These are phyloP conservation scores for Gossypium laxum DNA, from an alignment of 441 rosid genomes.

Conservation along the genomic window DNA sequence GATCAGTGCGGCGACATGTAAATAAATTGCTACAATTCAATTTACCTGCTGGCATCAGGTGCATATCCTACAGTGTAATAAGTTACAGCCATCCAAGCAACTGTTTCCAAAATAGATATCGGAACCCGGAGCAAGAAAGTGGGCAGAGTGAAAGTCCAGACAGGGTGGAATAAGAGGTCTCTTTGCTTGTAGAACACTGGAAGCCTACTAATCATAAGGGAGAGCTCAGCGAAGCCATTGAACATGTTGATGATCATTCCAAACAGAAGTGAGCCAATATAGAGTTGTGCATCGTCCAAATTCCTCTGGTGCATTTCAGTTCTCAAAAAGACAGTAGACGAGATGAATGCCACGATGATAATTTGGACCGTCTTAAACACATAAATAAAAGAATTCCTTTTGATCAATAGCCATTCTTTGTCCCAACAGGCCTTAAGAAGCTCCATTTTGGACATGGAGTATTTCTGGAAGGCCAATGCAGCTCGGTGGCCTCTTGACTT, in stretches of 20 bases:
- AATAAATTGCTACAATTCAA: not conserved
- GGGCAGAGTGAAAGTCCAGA: constrained; percentile 73
- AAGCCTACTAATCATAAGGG: constrained; percentile 50
- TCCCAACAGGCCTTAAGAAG: constrained; percentile 67
- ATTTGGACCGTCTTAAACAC: constrained; percentile 59
- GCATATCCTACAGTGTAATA: constrained; percentile 68
- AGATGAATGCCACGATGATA: constrained; percentile 46
- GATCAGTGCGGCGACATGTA: not conserved
- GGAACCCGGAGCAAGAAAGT: constrained; percentile 56
- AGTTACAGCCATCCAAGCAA: constrained; percentile 48
- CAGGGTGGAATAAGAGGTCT: constrained; percentile 69
- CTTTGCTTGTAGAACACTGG: constrained; percentile 89
- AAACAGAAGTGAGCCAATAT: constrained; percentile 54
- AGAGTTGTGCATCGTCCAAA: too few species aligned
- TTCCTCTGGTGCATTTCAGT: too few species aligned
- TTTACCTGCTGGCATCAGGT: constrained; percentile 63
- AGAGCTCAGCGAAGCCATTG: constrained; percentile 72
- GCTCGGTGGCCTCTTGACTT: constrained; percentile 54
- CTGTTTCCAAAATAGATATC: constrained; percentile 48
- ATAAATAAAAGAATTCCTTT: constrained; percentile 55
- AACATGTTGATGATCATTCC: constrained; percentile 58
- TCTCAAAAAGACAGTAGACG: constrained; percentile 57
- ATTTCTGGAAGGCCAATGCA: constrained; percentile 53
- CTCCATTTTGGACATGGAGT: constrained; percentile 43
- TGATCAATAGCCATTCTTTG: constrained; percentile 68